Conservation (phyloP, 371 early-diverging fungal species). For the Circinella minor region DNA sequence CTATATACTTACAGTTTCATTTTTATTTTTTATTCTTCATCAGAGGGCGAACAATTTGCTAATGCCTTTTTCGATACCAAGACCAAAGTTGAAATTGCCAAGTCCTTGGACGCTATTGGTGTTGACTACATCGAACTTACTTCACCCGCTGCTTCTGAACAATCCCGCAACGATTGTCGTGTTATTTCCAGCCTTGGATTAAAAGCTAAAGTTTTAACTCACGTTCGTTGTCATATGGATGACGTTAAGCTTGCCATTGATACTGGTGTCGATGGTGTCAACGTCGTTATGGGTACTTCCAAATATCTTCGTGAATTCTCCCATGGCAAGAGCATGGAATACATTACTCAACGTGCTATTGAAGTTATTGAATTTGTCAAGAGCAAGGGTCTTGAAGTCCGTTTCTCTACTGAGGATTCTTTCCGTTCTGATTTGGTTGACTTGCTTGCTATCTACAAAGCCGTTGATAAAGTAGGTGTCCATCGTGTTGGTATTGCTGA, state of each 20-base stretch:
- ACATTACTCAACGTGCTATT: constrained; percentile 90
- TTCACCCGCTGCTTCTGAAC: constrained; percentile 95
- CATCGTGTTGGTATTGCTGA: constrained; percentile 98
- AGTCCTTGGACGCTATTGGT: constrained; percentile 93
- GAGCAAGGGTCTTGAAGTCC: constrained; percentile 92
- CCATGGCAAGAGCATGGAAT: constrained; percentile 97
- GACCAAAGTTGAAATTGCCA: constrained; percentile 96
- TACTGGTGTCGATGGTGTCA: constrained; percentile 95
- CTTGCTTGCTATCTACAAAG: constrained; percentile 90
- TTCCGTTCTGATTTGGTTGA: constrained; percentile 96
- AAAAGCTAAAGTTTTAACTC: constrained; percentile 97
- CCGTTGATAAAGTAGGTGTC: constrained; percentile 94
- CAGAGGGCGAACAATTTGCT: constrained; percentile 98
- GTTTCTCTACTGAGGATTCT: constrained; percentile 97
- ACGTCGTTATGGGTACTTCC: constrained; percentile 96
- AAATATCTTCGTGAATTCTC: constrained; percentile 93
- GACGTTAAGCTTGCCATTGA: constrained; percentile 94
- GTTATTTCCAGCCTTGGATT: constrained; percentile 90
- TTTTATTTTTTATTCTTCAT: not conserved
- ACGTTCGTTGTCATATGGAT: constrained; percentile 97
- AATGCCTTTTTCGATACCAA: constrained; percentile 96
- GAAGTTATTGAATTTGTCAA: constrained; percentile 96
- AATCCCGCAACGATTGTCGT: constrained; percentile 88
- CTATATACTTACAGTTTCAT: not conserved
- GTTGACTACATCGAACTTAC: constrained; percentile 97